Percentiles rank a stretch among this genome's conserved stretches.
phyloP scores from a whole-genome alignment of 805 yeast genomes.

The Saturnispora ahearnii region DNA sequence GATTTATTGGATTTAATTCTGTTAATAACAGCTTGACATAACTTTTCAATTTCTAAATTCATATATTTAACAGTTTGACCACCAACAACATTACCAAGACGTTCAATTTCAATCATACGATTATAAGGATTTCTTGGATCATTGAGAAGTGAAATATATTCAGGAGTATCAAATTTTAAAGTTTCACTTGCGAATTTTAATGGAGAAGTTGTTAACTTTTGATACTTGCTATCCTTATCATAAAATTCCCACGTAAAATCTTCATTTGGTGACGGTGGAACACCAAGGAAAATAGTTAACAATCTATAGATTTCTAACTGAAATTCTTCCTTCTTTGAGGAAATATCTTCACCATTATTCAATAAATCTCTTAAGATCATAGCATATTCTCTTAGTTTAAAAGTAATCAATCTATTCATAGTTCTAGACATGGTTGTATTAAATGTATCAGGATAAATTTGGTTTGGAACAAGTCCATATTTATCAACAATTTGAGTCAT shows the following conservation, averaged over 20 bases:
- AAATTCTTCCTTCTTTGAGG: constrained; percentile 29
- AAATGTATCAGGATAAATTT: constrained; percentile 57
- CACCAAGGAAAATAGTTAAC: constrained; percentile 60
- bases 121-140: constrained; percentile 74
- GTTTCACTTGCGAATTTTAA: constrained; percentile 49
- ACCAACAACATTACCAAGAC: constrained; percentile 63
- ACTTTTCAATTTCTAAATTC: constrained; percentile 50
- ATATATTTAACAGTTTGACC: constrained; percentile 66
- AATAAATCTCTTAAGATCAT: constrained; percentile 47
- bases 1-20: constrained; percentile 68
- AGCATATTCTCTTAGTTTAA: constrained; percentile 73
- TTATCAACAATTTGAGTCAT: constrained; percentile 65
- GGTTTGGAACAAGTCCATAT: constrained; percentile 74
- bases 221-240: constrained; percentile 54
- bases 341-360: constrained; percentile 34
- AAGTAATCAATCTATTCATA: constrained; percentile 54
- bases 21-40: constrained; percentile 54
- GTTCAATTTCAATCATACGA: constrained; percentile 57
- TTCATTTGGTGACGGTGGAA: constrained; percentile 68
- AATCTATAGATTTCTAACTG: constrained; percentile 57
- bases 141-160: constrained; percentile 58
- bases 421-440: constrained; percentile 42
- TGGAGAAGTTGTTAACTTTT: constrained; percentile 50
- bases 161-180: constrained; percentile 42
- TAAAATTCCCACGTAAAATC: constrained; percentile 64